phyloP scores from a whole-genome alignment of 495 filamentous ascomycete species.

The Cenococcum geophilum region DNA sequence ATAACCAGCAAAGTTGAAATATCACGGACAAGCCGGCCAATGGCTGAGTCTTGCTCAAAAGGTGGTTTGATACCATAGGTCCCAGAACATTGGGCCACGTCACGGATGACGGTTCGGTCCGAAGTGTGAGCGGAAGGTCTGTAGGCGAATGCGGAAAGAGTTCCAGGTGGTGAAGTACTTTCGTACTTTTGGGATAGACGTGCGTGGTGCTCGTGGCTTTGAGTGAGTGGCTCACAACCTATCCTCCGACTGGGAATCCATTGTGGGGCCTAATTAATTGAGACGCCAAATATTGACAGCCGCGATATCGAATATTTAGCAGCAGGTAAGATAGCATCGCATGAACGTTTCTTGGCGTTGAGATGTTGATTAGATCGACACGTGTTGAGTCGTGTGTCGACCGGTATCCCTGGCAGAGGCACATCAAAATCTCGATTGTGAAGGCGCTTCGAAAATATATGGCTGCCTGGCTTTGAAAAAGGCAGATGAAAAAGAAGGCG shows the following conservation, averaged over 20 bases:
- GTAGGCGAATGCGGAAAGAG: not conserved
- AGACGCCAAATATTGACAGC: not conserved
- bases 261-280: not conserved
- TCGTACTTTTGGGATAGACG: not conserved
- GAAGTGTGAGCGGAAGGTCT: not conserved
- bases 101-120: not conserved
- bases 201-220: not conserved
- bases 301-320: not conserved
- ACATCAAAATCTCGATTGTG: not conserved
- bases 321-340: not conserved
- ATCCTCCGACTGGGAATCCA: not conserved
- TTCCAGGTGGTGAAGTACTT: not conserved
- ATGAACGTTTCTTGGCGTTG: not conserved
- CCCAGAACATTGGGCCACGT: not conserved
- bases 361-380: not conserved
- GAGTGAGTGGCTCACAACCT: not conserved
- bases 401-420: not conserved
- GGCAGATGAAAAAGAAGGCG: not conserved
- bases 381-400: constrained; percentile 2
- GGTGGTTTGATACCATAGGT: not conserved
- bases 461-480: not conserved
- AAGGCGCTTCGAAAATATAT: not conserved
- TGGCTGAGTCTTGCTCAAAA: too few relatives aligned
- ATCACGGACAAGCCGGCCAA: too few relatives aligned
- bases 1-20: too few relatives aligned